These are phyloP conservation scores for Thelonectria blattea DNA, from an alignment of 2,329 filamentous ascomycete species.

Conservation along the genomic window DNA sequence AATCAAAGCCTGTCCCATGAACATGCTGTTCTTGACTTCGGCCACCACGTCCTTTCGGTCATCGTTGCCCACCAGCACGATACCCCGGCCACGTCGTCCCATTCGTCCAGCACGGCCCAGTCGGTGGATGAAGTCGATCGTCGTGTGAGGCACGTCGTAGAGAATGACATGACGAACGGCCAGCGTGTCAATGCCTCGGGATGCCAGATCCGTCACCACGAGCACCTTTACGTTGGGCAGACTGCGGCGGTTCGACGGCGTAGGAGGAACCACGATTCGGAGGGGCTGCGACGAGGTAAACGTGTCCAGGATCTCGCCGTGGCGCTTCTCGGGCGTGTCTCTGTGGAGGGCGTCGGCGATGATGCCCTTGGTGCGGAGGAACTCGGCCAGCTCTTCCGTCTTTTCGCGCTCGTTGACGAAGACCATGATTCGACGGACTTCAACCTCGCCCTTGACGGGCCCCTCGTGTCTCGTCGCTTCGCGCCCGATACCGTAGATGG, in stretches of 20 bases:
- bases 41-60: constrained; percentile 89
- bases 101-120: constrained; percentile 91
- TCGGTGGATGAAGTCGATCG: constrained; percentile 97
- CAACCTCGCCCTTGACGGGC: constrained; percentile 59
- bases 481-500: constrained; percentile 91
- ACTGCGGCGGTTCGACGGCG: constrained; percentile 50
- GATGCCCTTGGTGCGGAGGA: constrained; percentile 83
- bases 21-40: constrained; percentile 91
- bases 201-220: constrained; percentile 92
- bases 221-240: constrained; percentile 86
- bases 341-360: constrained; percentile 85
- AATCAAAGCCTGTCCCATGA: constrained; percentile 78
- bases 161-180: constrained; percentile 90
- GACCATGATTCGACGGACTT: constrained; percentile 85
- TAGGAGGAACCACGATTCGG: constrained; percentile 39
- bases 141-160: constrained; percentile 97
- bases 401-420: constrained; percentile 97
- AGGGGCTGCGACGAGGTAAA: constrained; percentile 67
- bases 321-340: constrained; percentile 79
- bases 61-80: constrained; percentile 88
- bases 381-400: constrained; percentile 79
- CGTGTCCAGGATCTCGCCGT: constrained; percentile 75
- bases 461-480: constrained; percentile 68
- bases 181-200: constrained; percentile 91
- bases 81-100: constrained; percentile 85